Percentiles rank a stretch among this genome's conserved stretches.
These are phyloP conservation scores for Talinum fruticosum DNA, from an alignment of 148 eudicot species.

Conservation along the genomic window DNA sequence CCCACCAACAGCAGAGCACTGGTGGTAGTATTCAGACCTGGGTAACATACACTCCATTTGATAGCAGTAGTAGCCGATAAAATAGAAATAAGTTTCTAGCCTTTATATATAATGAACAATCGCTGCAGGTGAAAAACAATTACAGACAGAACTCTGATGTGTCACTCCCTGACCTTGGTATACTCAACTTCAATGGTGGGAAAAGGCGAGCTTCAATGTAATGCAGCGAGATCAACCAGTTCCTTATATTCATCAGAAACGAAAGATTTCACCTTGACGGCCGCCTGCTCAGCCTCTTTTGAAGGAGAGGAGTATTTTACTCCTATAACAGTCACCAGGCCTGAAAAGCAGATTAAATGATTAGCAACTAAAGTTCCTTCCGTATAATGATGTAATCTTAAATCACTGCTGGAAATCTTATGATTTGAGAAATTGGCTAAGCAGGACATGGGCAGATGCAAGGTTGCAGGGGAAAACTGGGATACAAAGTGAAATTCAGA, in stretches of 20 bases:
- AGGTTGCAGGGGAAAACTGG: no score
- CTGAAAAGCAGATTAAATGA: constrained; percentile 35
- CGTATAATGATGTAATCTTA: neutral
- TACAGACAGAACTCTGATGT: neutral
- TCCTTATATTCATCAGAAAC: constrained; percentile 54
- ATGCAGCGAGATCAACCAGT: constrained; percentile 47
- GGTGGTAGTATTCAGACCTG: neutral
- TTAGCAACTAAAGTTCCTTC: neutral
- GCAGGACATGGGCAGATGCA: no score
- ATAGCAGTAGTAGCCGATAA: neutral
- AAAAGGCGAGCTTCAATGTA: constrained; percentile 30
- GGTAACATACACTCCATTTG: neutral
- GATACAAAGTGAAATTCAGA: no score
- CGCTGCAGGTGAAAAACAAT: neutral
- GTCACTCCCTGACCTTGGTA: neutral
- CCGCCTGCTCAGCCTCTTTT: constrained; percentile 24
- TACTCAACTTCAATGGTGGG: neutral
- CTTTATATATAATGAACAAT: neutral
- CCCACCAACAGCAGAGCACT: neutral
- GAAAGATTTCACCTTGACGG: constrained; percentile 58
- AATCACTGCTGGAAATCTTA: neutral
- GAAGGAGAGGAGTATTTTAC: constrained; percentile 61
- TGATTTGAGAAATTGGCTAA: neutral
- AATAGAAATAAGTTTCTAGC: neutral
- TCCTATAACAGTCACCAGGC: constrained; percentile 62